Evolutionary conservation across 192 early-diverging fungal species (phyloP).

Genomic region (Spizellomyces punctatus): DNA sequence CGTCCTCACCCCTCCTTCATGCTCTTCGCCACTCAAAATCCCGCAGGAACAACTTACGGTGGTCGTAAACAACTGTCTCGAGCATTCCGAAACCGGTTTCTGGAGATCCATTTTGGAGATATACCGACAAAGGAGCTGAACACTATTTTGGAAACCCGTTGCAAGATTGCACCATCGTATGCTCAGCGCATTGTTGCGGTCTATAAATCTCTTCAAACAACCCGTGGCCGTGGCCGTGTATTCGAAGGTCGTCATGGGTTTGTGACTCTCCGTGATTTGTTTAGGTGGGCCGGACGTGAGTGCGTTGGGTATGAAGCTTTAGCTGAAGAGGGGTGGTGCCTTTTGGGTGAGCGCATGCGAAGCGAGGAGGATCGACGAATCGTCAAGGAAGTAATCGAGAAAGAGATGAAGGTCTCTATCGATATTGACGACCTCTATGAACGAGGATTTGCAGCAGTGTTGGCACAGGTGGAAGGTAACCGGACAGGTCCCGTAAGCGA

Average conservation of each 20-base stretch:
- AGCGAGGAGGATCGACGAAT: slow-evolving; percentile 77
- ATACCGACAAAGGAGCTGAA: slow-evolving; percentile 92
- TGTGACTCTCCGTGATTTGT: slow-evolving; percentile 95
- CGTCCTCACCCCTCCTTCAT: slow-evolving; percentile 94
- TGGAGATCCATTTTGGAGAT: slow-evolving; percentile 96
- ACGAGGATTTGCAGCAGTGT: slow-evolving; percentile 51
- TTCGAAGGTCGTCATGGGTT: slow-evolving; percentile 95
- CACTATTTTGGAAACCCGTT: slow-evolving; percentile 83
- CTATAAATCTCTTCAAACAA: slow-evolving; percentile 77
- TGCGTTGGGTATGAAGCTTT: slow-evolving; percentile 74
- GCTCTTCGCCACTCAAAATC: slow-evolving; percentile 99
- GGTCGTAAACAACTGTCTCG: slow-evolving; percentile 94
- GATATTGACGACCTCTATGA: slow-evolving; percentile 68
- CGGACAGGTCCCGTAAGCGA: background rate
- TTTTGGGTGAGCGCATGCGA: slow-evolving; percentile 88
- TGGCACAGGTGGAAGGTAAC: background rate
- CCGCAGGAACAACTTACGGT: slow-evolving; percentile 90
- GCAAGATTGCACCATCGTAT: slow-evolving; percentile 86
- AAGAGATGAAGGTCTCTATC: slow-evolving; percentile 72
- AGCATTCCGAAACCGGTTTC: slow-evolving; percentile 96
- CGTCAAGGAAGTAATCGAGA: slow-evolving; percentile 82
- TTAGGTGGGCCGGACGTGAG: slow-evolving; percentile 92
- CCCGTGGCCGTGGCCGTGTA: slow-evolving; percentile 67
- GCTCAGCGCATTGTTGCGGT: slow-evolving; percentile 82
- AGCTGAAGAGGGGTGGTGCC: slow-evolving; percentile 93